phyloP scores from a whole-genome alignment of 371 early-diverging fungal species.

The Circinella minor region DNA sequence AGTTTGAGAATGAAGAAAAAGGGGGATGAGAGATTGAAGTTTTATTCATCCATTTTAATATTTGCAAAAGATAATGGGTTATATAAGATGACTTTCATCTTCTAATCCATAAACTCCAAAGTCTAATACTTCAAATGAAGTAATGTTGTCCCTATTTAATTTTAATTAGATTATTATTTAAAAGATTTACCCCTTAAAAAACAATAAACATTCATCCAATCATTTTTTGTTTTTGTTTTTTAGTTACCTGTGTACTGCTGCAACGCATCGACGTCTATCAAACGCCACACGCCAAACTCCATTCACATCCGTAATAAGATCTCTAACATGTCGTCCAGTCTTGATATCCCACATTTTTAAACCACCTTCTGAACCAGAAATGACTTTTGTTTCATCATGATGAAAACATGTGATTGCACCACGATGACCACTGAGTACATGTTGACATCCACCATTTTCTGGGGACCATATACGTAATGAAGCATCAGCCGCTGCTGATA shows the following conservation, averaged over 20 bases:
- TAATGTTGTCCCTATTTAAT: slow-evolving; percentile 14
- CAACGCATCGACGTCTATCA: slow-evolving; percentile 83
- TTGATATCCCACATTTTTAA: slow-evolving; percentile 94
- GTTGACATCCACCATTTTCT: slow-evolving; percentile 67
- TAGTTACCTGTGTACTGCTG: slow-evolving; percentile 76
- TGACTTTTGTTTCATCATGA: slow-evolving; percentile 86
- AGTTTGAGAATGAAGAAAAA: neutral
- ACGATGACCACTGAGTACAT: slow-evolving; percentile 73
- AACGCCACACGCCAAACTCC: slow-evolving; percentile 94
- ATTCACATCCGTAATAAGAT: slow-evolving; percentile 71
- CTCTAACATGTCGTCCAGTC: slow-evolving; percentile 77
- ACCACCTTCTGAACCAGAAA: slow-evolving; percentile 90
- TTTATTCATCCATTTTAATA: neutral
- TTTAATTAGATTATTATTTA: no score
- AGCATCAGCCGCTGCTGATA: slow-evolving; percentile 96
- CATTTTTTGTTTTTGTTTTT: neutral
- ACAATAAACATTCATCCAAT: neutral
- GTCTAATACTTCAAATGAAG: slow-evolving; percentile 26
- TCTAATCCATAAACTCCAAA: slow-evolving; percentile 27
- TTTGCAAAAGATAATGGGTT: neutral
- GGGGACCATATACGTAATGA: slow-evolving; percentile 95
- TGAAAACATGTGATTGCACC: slow-evolving; percentile 96
- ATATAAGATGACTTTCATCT: slow-evolving; percentile 8
- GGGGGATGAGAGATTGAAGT: neutral
- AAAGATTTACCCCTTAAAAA: no score